A percentile compares a stretch with the other conserved stretches of the same genome.
Conservation (phyloP, 2,329 filamentous ascomycete genomes). For the Exophiala phaeomuriformis region DNA sequence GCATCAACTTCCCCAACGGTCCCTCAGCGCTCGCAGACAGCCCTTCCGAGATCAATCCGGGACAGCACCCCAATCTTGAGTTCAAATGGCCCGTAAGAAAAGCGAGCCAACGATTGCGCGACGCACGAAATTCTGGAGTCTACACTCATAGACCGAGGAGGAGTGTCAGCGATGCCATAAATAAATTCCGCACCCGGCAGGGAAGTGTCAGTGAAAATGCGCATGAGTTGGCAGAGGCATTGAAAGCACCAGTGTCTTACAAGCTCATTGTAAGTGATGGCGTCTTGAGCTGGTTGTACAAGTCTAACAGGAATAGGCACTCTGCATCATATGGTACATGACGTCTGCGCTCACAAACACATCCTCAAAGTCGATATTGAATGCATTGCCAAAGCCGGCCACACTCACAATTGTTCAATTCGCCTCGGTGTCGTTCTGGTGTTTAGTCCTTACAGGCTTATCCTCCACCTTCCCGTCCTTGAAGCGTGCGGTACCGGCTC, state of each 20-base stretch:
- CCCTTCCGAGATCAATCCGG: slow-evolving; percentile 26
- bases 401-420: slow-evolving; percentile 93
- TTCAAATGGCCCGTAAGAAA: slow-evolving; percentile 58
- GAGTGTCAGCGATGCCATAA: slow-evolving; percentile 82
- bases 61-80: slow-evolving; percentile 28
- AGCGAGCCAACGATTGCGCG: slow-evolving; percentile 37
- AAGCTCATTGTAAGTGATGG: slow-evolving; percentile 65
- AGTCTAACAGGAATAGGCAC: slow-evolving; percentile 49
- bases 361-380: slow-evolving; percentile 94
- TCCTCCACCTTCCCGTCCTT: slow-evolving; percentile 65
- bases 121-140: slow-evolving; percentile 14
- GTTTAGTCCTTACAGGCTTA: slow-evolving; percentile 69
- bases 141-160: slow-evolving; percentile 63
- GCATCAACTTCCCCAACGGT: slow-evolving; percentile 27
- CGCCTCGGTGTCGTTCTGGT: slow-evolving; percentile 82
- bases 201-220: slow-evolving; percentile 88
- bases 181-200: slow-evolving; percentile 69
- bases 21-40: slow-evolving; percentile 21
- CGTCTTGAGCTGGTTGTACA: neutral
- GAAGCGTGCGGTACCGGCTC: slow-evolving; percentile 63
- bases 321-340: slow-evolving; percentile 89
- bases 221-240: slow-evolving; percentile 82
- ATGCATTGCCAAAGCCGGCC: slow-evolving; percentile 79
- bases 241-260: slow-evolving; percentile 82
- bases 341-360: slow-evolving; percentile 95